Conservation (phyloP, 2,329 filamentous ascomycete genomes). For the Claviceps africana region DNA sequence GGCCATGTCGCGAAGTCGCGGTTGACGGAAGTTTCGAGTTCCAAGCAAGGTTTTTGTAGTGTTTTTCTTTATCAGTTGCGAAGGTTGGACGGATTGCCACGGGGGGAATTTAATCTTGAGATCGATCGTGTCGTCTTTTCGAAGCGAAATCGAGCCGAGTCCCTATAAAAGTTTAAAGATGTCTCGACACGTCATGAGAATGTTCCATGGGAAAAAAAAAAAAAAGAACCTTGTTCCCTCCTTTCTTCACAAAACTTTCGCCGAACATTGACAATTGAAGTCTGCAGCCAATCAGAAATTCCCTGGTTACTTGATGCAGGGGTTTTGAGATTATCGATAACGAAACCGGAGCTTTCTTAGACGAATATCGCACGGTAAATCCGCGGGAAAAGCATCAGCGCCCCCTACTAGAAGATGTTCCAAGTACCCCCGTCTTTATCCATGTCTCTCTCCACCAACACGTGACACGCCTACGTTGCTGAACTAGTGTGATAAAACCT, state of each 20-base stretch:
- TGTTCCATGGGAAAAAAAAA: not conserved
- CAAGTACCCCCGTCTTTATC: not conserved
- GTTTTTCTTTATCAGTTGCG: too few relatives aligned
- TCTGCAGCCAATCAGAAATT: slow-evolving; percentile 2
- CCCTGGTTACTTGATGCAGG: not conserved
- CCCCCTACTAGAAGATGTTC: not conserved
- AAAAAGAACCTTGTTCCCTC: not conserved
- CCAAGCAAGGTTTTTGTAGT: not conserved
- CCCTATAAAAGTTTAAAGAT: not conserved
- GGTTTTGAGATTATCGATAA: not conserved
- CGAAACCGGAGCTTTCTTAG: rapidly evolving
- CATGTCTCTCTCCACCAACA: slow-evolving; percentile 13
- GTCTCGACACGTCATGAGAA: not conserved
- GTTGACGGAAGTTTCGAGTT: not conserved
- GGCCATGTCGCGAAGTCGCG: slow-evolving; percentile 14
- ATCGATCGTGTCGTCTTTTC: not conserved
- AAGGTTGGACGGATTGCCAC: not conserved
- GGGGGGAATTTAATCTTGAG: not conserved
- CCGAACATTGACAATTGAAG: slow-evolving; percentile 6
- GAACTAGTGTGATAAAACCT: slow-evolving; percentile 36
- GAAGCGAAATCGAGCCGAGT: not conserved
- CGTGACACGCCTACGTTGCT: slow-evolving; percentile 24
- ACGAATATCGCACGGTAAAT: slow-evolving; percentile 4
- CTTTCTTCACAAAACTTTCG: not conserved
- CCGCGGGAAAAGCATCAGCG: slow-evolving; percentile 11